Percentiles rank a stretch among this genome's conserved stretches.
These are phyloP conservation scores for Urochloa ruziziensis DNA, from an alignment of 176 grass and related monocot genomes.

Conservation along the genomic window DNA sequence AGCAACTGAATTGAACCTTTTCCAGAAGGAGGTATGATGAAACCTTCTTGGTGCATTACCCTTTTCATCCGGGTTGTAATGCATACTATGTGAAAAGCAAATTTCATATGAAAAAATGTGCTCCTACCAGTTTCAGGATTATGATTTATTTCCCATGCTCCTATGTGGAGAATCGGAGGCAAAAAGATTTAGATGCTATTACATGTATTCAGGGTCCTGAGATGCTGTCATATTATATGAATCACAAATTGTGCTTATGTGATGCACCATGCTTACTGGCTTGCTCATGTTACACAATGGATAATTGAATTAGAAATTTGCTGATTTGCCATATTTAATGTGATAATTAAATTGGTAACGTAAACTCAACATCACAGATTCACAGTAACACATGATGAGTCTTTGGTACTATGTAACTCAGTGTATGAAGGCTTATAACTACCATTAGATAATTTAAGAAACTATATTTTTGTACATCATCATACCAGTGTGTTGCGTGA, in stretches of 20 bases:
- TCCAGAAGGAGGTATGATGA: conserved; percentile 83
- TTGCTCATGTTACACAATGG: background rate
- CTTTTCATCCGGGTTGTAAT: background rate
- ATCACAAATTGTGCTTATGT: background rate
- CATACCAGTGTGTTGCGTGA: background rate
- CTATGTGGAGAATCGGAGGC: background rate
- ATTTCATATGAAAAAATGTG: background rate
- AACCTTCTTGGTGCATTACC: conserved; percentile 20
- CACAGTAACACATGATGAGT: background rate
- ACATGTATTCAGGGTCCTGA: background rate
- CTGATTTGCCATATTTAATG: background rate
- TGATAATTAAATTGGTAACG: background rate
- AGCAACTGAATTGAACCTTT: conserved; percentile 58
- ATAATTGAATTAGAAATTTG: background rate
- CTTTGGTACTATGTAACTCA: background rate
- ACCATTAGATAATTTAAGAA: background rate
- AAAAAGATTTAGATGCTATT: background rate
- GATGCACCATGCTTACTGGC: background rate
- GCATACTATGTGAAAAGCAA: background rate
- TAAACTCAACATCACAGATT: background rate
- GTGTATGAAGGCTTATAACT: background rate
- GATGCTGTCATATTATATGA: background rate
- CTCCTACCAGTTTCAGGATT: background rate
- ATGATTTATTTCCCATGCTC: background rate
- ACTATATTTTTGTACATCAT: conserved; percentile 1